Evolutionary conservation across 2,329 filamentous ascomycete species (phyloP), one percentile per base, ranked within the genome.

Genomic region (Monosporascus sp.): DNA sequence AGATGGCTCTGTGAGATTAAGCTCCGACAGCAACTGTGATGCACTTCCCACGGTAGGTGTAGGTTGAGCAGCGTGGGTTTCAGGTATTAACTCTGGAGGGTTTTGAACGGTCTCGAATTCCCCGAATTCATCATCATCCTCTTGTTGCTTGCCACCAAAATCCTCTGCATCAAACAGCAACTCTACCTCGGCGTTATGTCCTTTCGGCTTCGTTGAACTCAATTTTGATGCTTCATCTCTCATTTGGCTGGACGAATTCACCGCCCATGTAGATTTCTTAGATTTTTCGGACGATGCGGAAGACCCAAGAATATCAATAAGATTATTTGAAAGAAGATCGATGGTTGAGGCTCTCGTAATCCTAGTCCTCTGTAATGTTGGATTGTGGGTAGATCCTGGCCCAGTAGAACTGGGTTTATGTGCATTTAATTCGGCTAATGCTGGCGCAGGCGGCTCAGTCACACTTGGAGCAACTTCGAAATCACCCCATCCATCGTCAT

Each of bases 151-250:
- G 11, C 72, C 72, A 5, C 63, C 76, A 58, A 79, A 79, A 49
- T 82, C 78, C 43, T 80, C 78, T 37, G 80, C 85, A 67, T 89
- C 86, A 65, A 89, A 89, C 3, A 89, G 71, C 3, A 89, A 78
- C 58, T 83, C 79, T 2, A 79, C 68, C 44, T 81, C 70, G 1
- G 65, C 56, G 5, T 40, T 17, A 7, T 45, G 11, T 19, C 55
- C 61, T n/a, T 50, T 53, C 11, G 48, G 51, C n/a, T 60, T 52
- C 7, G 52, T 61, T 48, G 56, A 38, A 14, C 53, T 52, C 52
- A 20, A 41, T 26, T 40, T 55, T n/a, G 55, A 45, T 16, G 48
- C 35, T 37, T 58, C 37, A 31, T 49, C 43, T 26, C 53, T 54
- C 24, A 45, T 40, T 35, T 60, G 50, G 17, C 52, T 51, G 24